These are phyloP conservation scores for Lenwebbia sp. DNA, from an alignment of 345 rosid species.

Conservation along the genomic window DNA sequence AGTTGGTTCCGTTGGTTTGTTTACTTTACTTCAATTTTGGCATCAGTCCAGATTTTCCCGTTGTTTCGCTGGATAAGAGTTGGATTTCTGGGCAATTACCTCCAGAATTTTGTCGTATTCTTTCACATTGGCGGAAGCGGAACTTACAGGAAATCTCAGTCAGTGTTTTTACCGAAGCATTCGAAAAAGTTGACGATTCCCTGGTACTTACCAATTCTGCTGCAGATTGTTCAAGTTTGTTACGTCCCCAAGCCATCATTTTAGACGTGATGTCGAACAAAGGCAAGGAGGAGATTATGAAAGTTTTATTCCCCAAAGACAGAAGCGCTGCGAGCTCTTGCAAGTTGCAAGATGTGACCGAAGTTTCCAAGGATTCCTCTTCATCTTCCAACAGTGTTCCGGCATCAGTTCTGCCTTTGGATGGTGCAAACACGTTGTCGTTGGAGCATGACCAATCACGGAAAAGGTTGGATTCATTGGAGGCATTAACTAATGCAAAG, in stretches of 20 bases:
- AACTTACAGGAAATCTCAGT: background rate
- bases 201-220: constrained; percentile 13
- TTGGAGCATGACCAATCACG: background rate
- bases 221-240: background rate
- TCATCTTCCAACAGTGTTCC: background rate
- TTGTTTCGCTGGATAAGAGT: constrained; percentile 1
- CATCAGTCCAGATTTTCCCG: background rate
- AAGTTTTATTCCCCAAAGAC: constrained; percentile 6
- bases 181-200: constrained; percentile 15
- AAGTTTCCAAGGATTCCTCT: background rate
- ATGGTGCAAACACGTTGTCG: background rate
- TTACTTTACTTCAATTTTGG: constrained; percentile 23
- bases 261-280: constrained; percentile 14
- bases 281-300: constrained; percentile 12
- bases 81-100: constrained; percentile 9
- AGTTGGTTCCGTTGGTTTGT: constrained; percentile 21
- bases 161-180: constrained; percentile 11
- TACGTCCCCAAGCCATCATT: constrained; percentile 2
- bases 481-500: no score
- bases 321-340: background rate
- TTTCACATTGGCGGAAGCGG: background rate
- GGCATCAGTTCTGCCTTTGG: background rate
- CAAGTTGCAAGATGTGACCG: background rate
- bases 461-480: no score
- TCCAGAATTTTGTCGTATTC: background rate